phyloP scores from a whole-genome alignment of 768 basidiomycete species.

The Terana coerulea region DNA sequence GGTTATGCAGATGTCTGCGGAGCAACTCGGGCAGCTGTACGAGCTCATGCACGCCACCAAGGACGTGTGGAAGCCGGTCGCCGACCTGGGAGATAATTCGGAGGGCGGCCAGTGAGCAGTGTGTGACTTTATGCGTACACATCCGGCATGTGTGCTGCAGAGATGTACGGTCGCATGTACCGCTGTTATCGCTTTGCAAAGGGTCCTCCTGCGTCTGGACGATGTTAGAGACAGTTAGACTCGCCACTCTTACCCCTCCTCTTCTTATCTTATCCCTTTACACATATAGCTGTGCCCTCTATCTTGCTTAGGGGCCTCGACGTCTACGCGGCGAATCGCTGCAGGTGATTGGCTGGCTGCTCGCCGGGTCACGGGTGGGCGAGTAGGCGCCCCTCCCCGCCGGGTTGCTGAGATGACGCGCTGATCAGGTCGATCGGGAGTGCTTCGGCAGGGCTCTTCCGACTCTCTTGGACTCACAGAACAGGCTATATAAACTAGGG shows the following conservation, averaged over 20 bases:
- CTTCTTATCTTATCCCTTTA: neutral
- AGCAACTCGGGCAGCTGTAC: constrained; percentile 91
- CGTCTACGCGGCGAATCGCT: no score
- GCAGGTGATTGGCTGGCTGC: neutral
- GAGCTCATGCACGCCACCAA: constrained; percentile 92
- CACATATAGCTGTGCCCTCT: neutral
- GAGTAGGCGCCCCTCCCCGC: no score
- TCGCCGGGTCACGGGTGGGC: neutral
- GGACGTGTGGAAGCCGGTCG: constrained; percentile 72
- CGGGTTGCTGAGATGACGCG: neutral
- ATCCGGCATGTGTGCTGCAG: no score
- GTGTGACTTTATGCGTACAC: neutral
- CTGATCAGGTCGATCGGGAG: constrained; percentile 2
- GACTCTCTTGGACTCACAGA: neutral
- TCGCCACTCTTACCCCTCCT: neutral
- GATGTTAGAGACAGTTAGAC: neutral
- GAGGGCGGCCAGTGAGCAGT: neutral
- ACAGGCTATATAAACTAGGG: neutral
- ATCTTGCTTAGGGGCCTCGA: no score
- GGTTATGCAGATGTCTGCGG: constrained; percentile 67
- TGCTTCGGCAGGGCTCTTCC: neutral
- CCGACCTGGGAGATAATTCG: neutral
- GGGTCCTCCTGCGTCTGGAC: neutral
- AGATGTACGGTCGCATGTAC: neutral
- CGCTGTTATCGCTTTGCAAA: neutral